phyloP scores from a whole-genome alignment of 192 early-diverging fungal species.

The Coemansia sp. region DNA sequence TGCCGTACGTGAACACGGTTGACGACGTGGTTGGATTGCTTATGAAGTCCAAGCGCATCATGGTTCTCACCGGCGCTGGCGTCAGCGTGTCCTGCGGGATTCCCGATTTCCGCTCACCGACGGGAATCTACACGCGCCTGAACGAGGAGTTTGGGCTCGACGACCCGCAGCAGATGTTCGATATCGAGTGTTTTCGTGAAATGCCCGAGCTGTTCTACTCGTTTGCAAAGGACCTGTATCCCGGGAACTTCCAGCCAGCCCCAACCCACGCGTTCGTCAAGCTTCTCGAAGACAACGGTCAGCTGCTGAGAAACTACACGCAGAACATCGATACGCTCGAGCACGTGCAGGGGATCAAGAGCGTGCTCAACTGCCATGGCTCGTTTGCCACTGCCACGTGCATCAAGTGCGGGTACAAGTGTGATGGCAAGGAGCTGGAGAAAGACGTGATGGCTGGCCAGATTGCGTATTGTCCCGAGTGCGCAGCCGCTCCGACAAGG shows the following conservation, averaged over 20 bases:
- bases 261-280: constrained; percentile 88
- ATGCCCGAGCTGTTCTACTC: constrained; percentile 93
- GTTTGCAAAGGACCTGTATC: constrained; percentile 90
- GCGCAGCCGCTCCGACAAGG: constrained; percentile 36
- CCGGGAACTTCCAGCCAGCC: constrained; percentile 83
- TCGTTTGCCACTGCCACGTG: constrained; percentile 96
- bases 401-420: constrained; percentile 76
- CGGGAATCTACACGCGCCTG: constrained; percentile 86
- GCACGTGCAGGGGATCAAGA: constrained; percentile 77
- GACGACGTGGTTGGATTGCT: constrained; percentile 68
- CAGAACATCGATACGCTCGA: constrained; percentile 98
- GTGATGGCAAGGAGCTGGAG: constrained; percentile 77
- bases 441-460: constrained; percentile 72
- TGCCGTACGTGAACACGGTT: constrained; percentile 60
- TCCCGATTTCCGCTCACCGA: constrained; percentile 92
- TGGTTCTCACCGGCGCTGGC: constrained; percentile 91
- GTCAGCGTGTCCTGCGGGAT: constrained; percentile 90
- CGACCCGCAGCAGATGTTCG: constrained; percentile 95
- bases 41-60: constrained; percentile 63
- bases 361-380: constrained; percentile 89
- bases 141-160: constrained; percentile 84
- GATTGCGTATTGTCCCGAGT: constrained; percentile 77
- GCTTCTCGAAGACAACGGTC: constrained; percentile 78
- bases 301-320: constrained; percentile 92
- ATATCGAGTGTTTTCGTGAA: constrained; percentile 85